Evolutionary conservation across 1,139 yeast species (phyloP).

Genomic region (Yamadazyma epiphylla): DNA sequence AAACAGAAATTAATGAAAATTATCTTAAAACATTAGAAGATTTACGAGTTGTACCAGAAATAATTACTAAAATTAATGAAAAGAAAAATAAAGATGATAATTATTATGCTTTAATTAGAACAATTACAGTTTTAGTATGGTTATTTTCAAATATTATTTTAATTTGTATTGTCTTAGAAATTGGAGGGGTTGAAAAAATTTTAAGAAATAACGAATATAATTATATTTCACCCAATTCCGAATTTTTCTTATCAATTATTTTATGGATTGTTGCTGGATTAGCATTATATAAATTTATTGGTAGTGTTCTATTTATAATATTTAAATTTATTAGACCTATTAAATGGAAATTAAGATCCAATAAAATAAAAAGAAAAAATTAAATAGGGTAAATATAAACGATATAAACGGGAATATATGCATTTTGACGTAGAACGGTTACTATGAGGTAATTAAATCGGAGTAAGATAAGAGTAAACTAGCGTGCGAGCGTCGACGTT

Average conservation of each 20-base stretch:
- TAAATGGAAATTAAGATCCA: conserved; percentile 32
- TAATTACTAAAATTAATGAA: conserved; percentile 15
- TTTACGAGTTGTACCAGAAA: conserved; percentile 30
- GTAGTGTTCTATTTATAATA: conserved; percentile 35
- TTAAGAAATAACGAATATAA: conserved; percentile 14
- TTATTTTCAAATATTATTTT: conserved; percentile 42
- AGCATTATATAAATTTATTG: conserved; percentile 40
- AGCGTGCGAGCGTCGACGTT: no score
- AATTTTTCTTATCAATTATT: conserved; percentile 40
- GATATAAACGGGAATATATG: no score
- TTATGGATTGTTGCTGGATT: conserved; percentile 50
- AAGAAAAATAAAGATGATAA: conserved; percentile 33
- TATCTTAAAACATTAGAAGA: conserved; percentile 51
- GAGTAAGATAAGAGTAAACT: no score
- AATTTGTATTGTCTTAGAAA: conserved; percentile 39
- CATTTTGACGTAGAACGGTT: no score
- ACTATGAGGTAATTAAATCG: no score
- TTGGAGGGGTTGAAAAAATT: conserved; percentile 36
- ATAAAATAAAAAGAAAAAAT: no score
- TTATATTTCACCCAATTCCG: conserved; percentile 33
- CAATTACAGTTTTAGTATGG: conserved; percentile 46
- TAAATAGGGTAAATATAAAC: no score
- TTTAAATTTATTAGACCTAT: conserved; percentile 37
- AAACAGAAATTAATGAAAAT: conserved; percentile 53
- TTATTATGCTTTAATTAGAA: conserved; percentile 44